These are phyloP conservation scores for Pulchroboletus neoregius DNA, from an alignment of 1,284 basidiomycete species.

Conservation along the genomic window DNA sequence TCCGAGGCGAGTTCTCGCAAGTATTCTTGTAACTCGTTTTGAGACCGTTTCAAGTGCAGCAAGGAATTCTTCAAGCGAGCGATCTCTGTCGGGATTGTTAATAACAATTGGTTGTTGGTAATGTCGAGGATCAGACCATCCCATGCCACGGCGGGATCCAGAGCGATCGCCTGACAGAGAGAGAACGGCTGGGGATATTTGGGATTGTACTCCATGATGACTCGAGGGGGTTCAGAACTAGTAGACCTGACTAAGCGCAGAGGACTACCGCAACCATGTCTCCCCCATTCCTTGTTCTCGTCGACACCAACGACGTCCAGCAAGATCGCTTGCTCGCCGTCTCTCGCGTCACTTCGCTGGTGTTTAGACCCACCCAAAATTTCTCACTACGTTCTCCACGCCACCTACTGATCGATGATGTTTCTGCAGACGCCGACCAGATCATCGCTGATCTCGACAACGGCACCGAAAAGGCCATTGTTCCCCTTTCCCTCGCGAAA, in stretches of 20 bases:
- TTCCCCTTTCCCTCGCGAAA: constrained; percentile 62
- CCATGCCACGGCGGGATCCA: constrained; percentile 65
- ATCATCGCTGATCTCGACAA: constrained; percentile 68
- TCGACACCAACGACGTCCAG: constrained; percentile 42
- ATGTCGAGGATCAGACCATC: constrained; percentile 48
- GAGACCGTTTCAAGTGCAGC: constrained; percentile 58
- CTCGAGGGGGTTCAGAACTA: background rate
- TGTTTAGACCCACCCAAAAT: constrained; percentile 44
- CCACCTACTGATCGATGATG: constrained; percentile 56
- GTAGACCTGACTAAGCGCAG: constrained; percentile 24
- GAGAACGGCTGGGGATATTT: constrained; percentile 74
- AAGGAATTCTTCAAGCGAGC: constrained; percentile 72
- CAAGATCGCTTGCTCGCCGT: constrained; percentile 56
- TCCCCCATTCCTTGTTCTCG: constrained; percentile 54
- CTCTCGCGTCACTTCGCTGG: constrained; percentile 71
- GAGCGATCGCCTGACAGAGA: constrained; percentile 55
- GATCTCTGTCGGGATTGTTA: constrained; percentile 52
- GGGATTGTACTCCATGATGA: constrained; percentile 59
- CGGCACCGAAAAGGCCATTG: constrained; percentile 75
- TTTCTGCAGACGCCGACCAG: constrained; percentile 49
- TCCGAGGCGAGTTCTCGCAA: constrained; percentile 34
- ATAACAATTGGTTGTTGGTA: background rate
- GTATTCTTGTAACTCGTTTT: constrained; percentile 51
- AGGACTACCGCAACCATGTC: constrained; percentile 16
- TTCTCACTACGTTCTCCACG: constrained; percentile 34